Conservation (phyloP, 2,329 filamentous ascomycete genomes). For the Plenodomus biglobosus region DNA sequence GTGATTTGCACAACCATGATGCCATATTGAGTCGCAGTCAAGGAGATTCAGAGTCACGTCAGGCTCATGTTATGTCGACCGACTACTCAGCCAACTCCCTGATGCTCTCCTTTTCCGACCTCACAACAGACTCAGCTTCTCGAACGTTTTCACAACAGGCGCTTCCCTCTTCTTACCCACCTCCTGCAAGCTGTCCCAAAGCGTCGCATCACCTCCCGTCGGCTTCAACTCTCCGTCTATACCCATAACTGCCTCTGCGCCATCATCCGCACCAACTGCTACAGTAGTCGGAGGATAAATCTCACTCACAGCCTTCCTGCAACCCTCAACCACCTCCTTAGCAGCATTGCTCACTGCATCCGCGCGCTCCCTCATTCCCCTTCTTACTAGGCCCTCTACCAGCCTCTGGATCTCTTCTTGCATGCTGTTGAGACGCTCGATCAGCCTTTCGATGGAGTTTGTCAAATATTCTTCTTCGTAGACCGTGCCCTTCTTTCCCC, state of each 20-base stretch:
- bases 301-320: conserved; percentile 66
- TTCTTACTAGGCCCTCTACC: conserved; percentile 73
- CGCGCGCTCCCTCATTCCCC: conserved; percentile 86
- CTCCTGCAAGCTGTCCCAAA: conserved; percentile 49
- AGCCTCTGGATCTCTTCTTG: conserved; percentile 72
- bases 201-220: conserved; percentile 49
- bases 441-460: conserved; percentile 78
- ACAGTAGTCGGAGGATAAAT: conserved; percentile 23
- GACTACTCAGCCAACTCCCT: not conserved
- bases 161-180: conserved; percentile 46
- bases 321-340: conserved; percentile 72
- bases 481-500: conserved; percentile 93
- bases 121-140: conserved; percentile 44
- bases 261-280: conserved; percentile 1
- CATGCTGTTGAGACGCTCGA: conserved; percentile 76
- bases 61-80: too few species aligned
- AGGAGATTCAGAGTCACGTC: too few species aligned
- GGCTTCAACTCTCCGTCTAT: conserved; percentile 34
- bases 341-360: conserved; percentile 73
- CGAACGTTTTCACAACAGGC: conserved; percentile 57
- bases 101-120: not conserved
- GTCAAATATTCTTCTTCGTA: conserved; percentile 98
- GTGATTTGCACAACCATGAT: too few species aligned
- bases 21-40: too few species aligned
- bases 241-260: conserved; percentile 5